A percentile compares a stretch with the other conserved stretches of the same genome.
Conservation (phyloP, 345 rosid species). For the Abelmoschus esculentus region DNA sequence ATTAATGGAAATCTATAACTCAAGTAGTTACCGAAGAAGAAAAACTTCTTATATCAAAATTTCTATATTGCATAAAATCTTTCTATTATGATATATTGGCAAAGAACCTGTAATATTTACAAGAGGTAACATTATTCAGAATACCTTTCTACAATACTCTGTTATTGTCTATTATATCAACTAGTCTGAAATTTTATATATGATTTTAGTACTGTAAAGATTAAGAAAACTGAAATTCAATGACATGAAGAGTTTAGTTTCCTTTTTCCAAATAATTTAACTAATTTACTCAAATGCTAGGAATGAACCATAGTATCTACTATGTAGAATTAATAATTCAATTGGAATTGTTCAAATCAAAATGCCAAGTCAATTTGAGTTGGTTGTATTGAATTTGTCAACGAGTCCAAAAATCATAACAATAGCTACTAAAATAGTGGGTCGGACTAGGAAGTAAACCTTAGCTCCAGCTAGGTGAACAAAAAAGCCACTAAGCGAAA, state of each 20-base stretch:
- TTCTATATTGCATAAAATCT: not conserved
- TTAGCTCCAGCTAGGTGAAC: conserved; percentile 51
- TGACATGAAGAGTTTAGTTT: not conserved
- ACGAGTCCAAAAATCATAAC: not conserved
- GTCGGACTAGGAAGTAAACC: conserved; percentile 22
- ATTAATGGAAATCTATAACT: not conserved
- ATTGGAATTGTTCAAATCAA: not conserved
- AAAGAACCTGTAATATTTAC: not conserved
- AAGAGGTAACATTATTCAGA: not conserved
- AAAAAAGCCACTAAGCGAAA: conserved; percentile 54
- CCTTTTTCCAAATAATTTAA: not conserved
- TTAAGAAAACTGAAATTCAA: not conserved
- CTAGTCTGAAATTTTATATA: not conserved
- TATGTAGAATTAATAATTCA: not conserved
- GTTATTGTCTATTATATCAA: not conserved
- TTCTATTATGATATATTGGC: not conserved
- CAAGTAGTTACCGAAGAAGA: not conserved
- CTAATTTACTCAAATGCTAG: not conserved
- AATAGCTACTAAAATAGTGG: not conserved
- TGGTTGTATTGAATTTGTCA: not conserved
- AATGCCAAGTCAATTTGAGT: not conserved
- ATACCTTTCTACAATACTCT: not conserved
- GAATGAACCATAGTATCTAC: not conserved
- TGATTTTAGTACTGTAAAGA: not conserved
- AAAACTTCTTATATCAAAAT: not conserved